phyloP scores from a whole-genome alignment of 495 filamentous ascomycete genomes.

The Aspergillus funiculosus region DNA sequence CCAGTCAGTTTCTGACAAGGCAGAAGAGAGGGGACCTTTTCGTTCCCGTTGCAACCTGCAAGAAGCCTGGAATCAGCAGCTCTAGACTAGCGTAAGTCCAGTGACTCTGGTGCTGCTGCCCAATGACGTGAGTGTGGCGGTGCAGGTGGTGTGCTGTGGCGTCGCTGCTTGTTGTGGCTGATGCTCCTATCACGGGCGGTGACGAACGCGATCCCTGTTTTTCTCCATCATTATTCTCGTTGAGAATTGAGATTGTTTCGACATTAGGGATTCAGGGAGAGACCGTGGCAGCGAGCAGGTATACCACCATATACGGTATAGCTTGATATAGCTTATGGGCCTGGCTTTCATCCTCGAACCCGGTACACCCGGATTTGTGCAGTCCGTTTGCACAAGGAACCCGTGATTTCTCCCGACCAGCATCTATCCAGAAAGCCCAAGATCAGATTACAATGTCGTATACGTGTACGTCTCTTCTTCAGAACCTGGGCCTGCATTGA shows the following conservation, averaged over 20 bases:
- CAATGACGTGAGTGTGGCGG: conserved; percentile 36
- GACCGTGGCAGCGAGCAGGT: too few relatives aligned
- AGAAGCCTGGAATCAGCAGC: too few relatives aligned
- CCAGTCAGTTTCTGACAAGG: not conserved
- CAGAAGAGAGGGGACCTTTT: too few relatives aligned
- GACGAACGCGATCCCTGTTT: conserved; percentile 6
- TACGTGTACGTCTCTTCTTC: not conserved
- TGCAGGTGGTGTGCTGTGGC: too few relatives aligned
- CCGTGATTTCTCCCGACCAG: not conserved
- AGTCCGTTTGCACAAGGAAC: too few relatives aligned
- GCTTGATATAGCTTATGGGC: too few relatives aligned
- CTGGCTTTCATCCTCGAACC: too few relatives aligned
- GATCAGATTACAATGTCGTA: conserved; percentile 8
- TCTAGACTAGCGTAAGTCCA: too few relatives aligned
- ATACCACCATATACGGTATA: too few relatives aligned
- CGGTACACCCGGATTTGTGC: too few relatives aligned
- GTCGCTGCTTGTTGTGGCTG: conserved; percentile 1
- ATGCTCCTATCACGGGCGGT: conserved; percentile 6
- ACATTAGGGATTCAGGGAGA: too few relatives aligned
- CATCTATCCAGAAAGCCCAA: not conserved
- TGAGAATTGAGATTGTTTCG: not conserved
- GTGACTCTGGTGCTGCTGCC: conserved; percentile 22
- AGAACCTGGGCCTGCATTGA: conserved; percentile 5
- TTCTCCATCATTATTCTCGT: conserved; percentile 2
- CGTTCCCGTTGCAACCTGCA: too few relatives aligned